These are phyloP conservation scores for Skeletonema menzelii DNA, from an alignment of 108 stramenopile genomes.

Conservation along the genomic window DNA sequence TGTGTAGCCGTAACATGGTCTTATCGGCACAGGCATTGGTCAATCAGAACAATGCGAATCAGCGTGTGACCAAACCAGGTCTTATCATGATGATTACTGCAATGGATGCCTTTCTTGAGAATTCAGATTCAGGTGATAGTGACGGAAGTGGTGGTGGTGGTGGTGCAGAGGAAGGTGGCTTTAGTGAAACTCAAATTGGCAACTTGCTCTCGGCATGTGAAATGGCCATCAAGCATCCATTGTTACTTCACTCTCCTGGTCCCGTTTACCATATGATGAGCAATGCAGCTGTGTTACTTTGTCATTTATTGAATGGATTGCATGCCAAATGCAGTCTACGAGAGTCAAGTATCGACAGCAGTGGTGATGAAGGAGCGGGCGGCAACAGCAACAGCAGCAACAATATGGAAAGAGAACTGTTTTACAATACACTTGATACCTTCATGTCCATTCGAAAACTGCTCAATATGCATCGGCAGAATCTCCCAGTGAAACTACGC, in stretches of 20 bases:
- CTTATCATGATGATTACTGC: conserved; percentile 72
- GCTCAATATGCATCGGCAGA: conserved; percentile 73
- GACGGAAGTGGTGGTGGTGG: background rate
- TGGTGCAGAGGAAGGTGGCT: conserved; percentile 48
- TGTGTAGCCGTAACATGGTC: conserved; percentile 87
- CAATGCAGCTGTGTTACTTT: conserved; percentile 79
- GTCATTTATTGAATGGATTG: conserved; percentile 86
- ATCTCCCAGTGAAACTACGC: conserved; percentile 74
- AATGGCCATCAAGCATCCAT: conserved; percentile 78
- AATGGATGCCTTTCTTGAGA: conserved; percentile 86
- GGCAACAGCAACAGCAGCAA: conserved; percentile 12
- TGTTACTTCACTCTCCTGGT: conserved; percentile 76
- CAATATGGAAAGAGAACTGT: conserved; percentile 72
- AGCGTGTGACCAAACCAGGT: conserved; percentile 66
- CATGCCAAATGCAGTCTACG: conserved; percentile 42
- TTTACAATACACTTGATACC: conserved; percentile 83
- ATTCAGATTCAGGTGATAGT: conserved; percentile 59
- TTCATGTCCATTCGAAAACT: conserved; percentile 75
- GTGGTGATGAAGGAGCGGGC: background rate
- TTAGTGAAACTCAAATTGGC: conserved; percentile 82
- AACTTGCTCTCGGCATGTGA: conserved; percentile 78
- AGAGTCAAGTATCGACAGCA: background rate
- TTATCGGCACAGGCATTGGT: conserved; percentile 74
- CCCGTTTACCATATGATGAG: conserved; percentile 87
- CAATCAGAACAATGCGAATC: conserved; percentile 52